Conservation (phyloP, 1,284 basidiomycete species). For the Lignosus rhinocerotis region DNA sequence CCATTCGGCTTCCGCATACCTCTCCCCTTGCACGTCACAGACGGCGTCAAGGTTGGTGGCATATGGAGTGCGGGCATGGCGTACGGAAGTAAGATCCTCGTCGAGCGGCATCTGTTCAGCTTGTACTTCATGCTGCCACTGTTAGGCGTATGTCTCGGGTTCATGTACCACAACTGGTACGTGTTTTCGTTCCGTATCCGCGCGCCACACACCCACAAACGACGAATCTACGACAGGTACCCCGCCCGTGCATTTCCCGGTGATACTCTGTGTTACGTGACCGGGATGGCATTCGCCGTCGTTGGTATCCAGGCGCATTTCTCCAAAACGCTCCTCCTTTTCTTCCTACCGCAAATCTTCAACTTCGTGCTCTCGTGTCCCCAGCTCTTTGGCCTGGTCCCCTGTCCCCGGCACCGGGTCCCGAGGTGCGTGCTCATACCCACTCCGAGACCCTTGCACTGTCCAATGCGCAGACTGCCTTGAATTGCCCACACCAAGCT, state of each 20-base stretch:
- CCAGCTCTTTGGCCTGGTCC: slow-evolving; percentile 92
- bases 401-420: slow-evolving; percentile 92
- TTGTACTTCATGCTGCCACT: slow-evolving; percentile 96
- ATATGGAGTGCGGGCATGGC: slow-evolving; percentile 83
- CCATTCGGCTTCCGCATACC: slow-evolving; percentile 70
- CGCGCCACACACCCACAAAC: not conserved
- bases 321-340: slow-evolving; percentile 93
- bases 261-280: slow-evolving; percentile 97
- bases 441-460: not conserved
- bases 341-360: slow-evolving; percentile 98
- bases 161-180: slow-evolving; percentile 94
- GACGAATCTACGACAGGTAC: slow-evolving; percentile 63
- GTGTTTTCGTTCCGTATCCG: slow-evolving; percentile 29
- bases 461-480: not conserved
- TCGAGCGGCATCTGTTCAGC: slow-evolving; percentile 92
- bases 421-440: slow-evolving; percentile 61
- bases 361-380: slow-evolving; percentile 96
- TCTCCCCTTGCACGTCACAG: slow-evolving; percentile 69
- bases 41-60: slow-evolving; percentile 70
- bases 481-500: not conserved
- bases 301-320: slow-evolving; percentile 97
- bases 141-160: slow-evolving; percentile 85
- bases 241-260: slow-evolving; percentile 94
- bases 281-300: slow-evolving; percentile 96
- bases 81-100: slow-evolving; percentile 83